These are phyloP conservation scores for Penicillium riverlandense DNA, from an alignment of 495 filamentous ascomycete species.

Conservation along the genomic window DNA sequence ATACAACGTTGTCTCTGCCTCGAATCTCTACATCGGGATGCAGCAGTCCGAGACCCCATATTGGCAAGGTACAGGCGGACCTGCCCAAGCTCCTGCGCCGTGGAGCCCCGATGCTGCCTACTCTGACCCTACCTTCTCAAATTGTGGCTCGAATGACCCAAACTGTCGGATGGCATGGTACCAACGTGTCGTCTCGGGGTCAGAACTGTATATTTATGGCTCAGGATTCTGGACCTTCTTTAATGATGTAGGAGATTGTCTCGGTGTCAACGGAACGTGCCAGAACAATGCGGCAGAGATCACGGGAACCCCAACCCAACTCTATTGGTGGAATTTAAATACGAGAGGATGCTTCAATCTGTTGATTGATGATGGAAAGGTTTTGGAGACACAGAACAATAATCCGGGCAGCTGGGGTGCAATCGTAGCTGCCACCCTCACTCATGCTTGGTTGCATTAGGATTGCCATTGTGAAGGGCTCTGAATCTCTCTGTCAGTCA, in stretches of 20 bases:
- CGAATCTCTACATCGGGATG: conserved; percentile 40
- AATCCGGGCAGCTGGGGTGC: no score
- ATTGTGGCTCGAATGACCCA: conserved; percentile 23
- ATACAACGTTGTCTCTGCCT: conserved; percentile 40
- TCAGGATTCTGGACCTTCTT: conserved; percentile 47
- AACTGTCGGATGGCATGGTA: conserved; percentile 38
- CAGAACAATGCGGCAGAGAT: conserved; percentile 12
- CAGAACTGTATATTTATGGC: conserved; percentile 48
- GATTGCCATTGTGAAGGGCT: no score
- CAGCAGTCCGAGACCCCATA: conserved; percentile 43
- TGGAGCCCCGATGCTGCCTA: conserved; percentile 26
- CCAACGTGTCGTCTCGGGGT: conserved; percentile 29
- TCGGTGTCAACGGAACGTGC: conserved; percentile 30
- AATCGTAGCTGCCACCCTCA: no score
- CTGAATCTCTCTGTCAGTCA: no score
- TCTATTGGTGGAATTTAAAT: no score
- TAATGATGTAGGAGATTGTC: conserved; percentile 26
- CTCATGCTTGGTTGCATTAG: no score
- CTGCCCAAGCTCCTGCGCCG: conserved; percentile 31
- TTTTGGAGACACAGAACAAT: no score
- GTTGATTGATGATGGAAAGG: no score
- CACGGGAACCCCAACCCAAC: no score
- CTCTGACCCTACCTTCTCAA: conserved; percentile 36
- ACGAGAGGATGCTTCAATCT: no score
- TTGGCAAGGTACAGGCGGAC: conserved; percentile 34